A percentile compares a stretch with the other conserved stretches of the same genome.
phyloP scores from a whole-genome alignment of 768 basidiomycete species.

The Auriscalpium microsporum region DNA sequence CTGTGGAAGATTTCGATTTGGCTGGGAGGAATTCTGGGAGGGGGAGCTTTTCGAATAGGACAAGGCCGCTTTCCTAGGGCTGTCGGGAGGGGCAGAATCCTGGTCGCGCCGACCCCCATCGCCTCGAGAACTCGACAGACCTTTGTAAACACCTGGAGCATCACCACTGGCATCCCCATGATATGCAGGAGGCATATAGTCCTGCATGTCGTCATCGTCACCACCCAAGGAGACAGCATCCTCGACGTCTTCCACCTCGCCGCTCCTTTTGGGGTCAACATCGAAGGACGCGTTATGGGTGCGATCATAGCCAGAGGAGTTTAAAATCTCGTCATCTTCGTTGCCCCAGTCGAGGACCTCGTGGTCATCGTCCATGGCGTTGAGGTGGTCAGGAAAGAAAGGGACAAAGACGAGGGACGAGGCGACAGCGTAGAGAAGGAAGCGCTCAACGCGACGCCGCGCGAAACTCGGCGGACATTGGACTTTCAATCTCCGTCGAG shows the following conservation, averaged over 20 bases:
- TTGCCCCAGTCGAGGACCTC: conserved; percentile 68
- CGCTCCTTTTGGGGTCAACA: conserved; percentile 7
- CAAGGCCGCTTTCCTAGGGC: neutral
- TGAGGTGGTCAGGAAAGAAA: conserved; percentile 11
- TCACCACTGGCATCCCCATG: conserved; percentile 1
- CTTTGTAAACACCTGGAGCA: neutral
- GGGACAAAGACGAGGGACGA: conserved; percentile 13
- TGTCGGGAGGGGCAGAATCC: neutral
- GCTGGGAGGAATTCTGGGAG: conserved; percentile 8
- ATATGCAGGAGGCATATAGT: conserved; percentile 39
- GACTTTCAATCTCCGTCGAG: too few species aligned
- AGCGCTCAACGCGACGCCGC: neutral
- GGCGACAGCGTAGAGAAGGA: conserved; percentile 7
- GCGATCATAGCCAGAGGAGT: neutral
- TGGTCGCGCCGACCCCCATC: neutral
- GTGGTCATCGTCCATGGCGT: conserved; percentile 53
- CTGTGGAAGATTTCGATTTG: neutral
- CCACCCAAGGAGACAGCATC: conserved; percentile 66
- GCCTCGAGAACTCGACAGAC: neutral
- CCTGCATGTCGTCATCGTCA: conserved; percentile 57
- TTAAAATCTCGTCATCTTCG: conserved; percentile 33
- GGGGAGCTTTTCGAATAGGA: neutral
- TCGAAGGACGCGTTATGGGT: conserved; percentile 12
- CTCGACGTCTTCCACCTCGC: conserved; percentile 36
- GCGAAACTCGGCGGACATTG: too few species aligned